Evolutionary conservation across 441 rosid genomes (phyloP), one percentile per base, ranked within the genome.

Genomic region (Croton laevigatus): DNA sequence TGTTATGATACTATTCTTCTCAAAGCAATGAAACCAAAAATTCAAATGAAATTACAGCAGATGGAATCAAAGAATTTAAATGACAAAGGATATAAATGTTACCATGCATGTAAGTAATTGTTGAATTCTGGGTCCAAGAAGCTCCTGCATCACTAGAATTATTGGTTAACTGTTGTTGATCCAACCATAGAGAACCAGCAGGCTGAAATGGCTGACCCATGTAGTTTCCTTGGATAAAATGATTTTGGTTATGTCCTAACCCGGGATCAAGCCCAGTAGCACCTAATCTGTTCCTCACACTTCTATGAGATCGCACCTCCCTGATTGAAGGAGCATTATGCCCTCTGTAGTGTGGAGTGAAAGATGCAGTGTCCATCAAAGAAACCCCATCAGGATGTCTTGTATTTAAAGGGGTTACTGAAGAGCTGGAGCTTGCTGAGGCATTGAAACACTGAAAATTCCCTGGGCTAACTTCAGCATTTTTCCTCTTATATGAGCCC

Each of bases 401-500:
- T 42, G 83, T 71, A 78, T 78, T 80, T 44, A 81, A 59, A 44
- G 85, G 86, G 27, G 72, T 70, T 58, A 73, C 61, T 53, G 75
- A 80, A 54, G 87, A 78, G 59, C 85, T 83, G 36, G 88, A 65
- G 78, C 86, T 82, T 73, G 81, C 79, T 60, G 86, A 79, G 61
- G 88, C 76, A 83, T 80, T 83, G 51, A 69, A 74, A 74, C 80
- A 79, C 64, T 81, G 97, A 71, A 78, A 75, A 84, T 76, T 75
- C 71, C 82, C 91, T 0, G 82, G 85, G 53, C 78, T 32, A 40
- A 75, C 87, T 77, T 88, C 92, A 42, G 86, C 75, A 60, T 76
- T 88, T 80, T 93, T 93, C 79, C 89, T 87, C 84, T 93, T 93
- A 81, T 72, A 93, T 58, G 86, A 54, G 20, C 84, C 85, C 76